Percentiles rank a stretch among this genome's conserved stretches.
Evolutionary conservation across 192 early-diverging fungal species (phyloP).

Genomic region (Mortierella antarctica): DNA sequence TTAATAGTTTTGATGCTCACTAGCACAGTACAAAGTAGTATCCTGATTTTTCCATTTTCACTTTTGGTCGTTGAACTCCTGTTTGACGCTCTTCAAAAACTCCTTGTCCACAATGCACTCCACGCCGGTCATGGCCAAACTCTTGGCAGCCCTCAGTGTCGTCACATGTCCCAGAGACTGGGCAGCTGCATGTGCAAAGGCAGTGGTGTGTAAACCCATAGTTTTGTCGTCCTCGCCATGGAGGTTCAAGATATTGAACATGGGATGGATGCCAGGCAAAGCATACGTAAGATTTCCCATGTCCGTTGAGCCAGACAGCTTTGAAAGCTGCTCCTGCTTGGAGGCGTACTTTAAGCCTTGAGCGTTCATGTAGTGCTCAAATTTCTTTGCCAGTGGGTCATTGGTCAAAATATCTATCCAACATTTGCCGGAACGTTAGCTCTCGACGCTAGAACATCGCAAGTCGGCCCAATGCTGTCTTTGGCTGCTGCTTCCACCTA

Average conservation of each 20-base stretch:
- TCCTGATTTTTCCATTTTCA: not conserved
- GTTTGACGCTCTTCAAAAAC: slow-evolving; percentile 60
- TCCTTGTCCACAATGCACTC: slow-evolving; percentile 60
- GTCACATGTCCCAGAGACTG: slow-evolving; percentile 66
- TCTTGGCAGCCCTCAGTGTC: slow-evolving; percentile 65
- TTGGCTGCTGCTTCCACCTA: slow-evolving; percentile 9
- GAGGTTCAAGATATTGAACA: slow-evolving; percentile 54
- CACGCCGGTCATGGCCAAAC: slow-evolving; percentile 61
- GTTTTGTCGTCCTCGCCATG: slow-evolving; percentile 52
- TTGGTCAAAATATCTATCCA: slow-evolving; percentile 71
- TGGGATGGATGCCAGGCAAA: slow-evolving; percentile 64
- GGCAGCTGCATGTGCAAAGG: slow-evolving; percentile 69
- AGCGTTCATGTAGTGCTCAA: slow-evolving; percentile 62
- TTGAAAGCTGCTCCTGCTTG: slow-evolving; percentile 47
- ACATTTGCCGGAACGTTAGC: not conserved
- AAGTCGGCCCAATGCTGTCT: not conserved
- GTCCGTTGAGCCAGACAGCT: slow-evolving; percentile 69
- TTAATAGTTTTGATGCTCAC: no score
- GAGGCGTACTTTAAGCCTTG: slow-evolving; percentile 45
- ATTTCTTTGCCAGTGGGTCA: slow-evolving; percentile 59
- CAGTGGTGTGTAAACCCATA: slow-evolving; percentile 70
- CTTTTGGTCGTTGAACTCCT: slow-evolving; percentile 42
- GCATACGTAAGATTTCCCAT: slow-evolving; percentile 80
- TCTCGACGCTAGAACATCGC: no score
- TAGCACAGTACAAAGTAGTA: not conserved